A percentile compares a stretch with the other conserved stretches of the same genome.
Conservation (phyloP, 148 eudicot genomes). For the Silene conica region DNA sequence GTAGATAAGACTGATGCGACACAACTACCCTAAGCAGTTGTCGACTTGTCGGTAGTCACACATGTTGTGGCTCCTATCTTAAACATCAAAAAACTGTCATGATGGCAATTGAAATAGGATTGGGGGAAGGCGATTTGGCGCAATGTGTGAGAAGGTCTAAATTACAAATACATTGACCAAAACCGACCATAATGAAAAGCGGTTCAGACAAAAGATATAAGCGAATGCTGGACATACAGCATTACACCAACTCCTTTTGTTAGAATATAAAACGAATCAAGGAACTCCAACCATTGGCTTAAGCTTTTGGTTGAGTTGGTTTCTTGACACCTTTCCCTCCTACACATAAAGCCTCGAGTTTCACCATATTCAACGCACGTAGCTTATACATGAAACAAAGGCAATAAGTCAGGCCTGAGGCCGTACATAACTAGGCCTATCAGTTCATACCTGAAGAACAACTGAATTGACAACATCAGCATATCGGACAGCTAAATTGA, state of each 20-base stretch:
- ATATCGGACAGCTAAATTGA: constrained; percentile 93
- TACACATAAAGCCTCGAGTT: not conserved
- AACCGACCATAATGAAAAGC: not conserved
- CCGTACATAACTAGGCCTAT: not conserved
- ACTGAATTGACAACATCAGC: constrained; percentile 89
- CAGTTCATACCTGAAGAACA: constrained; percentile 74
- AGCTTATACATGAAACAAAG: not conserved
- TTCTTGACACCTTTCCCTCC: too few relatives aligned
- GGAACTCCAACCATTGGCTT: too few relatives aligned
- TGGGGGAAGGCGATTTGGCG: too few relatives aligned
- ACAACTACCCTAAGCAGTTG: not conserved
- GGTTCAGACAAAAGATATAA: not conserved
- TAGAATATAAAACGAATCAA: too few relatives aligned
- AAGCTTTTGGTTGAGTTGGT: too few relatives aligned
- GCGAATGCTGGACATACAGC: not conserved
- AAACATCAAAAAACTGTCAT: not conserved
- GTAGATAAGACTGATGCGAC: not conserved
- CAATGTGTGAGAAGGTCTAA: not conserved
- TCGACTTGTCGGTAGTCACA: not conserved
- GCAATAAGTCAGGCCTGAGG: not conserved
- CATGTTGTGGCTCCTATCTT: not conserved
- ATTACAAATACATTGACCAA: not conserved
- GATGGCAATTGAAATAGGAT: not conserved
- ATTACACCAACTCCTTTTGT: not conserved
- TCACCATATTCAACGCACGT: not conserved